phyloP scores from a whole-genome alignment of 2,329 filamentous ascomycete genomes.

The Annulohypoxylon truncatum region DNA sequence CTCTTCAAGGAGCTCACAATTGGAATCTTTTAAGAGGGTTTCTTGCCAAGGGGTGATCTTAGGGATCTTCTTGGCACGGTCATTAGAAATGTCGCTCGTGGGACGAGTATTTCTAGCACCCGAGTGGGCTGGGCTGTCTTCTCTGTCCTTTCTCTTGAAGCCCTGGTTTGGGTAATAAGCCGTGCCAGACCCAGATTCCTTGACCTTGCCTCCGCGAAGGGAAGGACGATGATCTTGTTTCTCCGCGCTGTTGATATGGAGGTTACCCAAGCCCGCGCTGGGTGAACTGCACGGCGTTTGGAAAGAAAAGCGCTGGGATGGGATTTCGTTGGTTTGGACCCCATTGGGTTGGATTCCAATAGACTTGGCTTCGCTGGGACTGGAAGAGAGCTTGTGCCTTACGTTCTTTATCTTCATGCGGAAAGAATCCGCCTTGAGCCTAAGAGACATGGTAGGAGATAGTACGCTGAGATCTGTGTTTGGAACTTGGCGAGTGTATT shows the following conservation, averaged over 20 bases:
- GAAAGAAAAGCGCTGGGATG: neutral
- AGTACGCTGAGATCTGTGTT: neutral
- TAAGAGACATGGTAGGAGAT: conserved; percentile 6
- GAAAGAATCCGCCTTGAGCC: conserved; percentile 8
- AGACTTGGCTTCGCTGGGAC: neutral
- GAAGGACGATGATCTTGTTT: neutral
- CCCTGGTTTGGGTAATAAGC: too few relatives aligned
- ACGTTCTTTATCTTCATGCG: conserved; percentile 22
- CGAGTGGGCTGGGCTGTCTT: too few relatives aligned
- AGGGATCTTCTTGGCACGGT: too few relatives aligned
- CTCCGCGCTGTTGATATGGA: neutral
- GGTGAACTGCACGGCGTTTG: neutral
- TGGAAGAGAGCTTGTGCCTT: conserved; percentile 1
- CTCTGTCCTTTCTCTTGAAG: too few relatives aligned
- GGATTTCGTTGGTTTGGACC: neutral
- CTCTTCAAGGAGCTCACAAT: too few relatives aligned
- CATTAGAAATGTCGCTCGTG: too few relatives aligned
- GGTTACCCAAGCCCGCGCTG: neutral
- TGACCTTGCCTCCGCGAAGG: too few relatives aligned
- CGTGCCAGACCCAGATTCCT: too few relatives aligned
- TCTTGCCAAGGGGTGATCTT: too few relatives aligned
- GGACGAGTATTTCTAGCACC: too few relatives aligned
- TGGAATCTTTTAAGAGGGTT: too few relatives aligned
- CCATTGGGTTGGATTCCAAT: neutral
- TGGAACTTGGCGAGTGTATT: neutral